Evolutionary conservation across 768 basidiomycete species (phyloP).

Genomic region (Leccinum olivaceopallidum): DNA sequence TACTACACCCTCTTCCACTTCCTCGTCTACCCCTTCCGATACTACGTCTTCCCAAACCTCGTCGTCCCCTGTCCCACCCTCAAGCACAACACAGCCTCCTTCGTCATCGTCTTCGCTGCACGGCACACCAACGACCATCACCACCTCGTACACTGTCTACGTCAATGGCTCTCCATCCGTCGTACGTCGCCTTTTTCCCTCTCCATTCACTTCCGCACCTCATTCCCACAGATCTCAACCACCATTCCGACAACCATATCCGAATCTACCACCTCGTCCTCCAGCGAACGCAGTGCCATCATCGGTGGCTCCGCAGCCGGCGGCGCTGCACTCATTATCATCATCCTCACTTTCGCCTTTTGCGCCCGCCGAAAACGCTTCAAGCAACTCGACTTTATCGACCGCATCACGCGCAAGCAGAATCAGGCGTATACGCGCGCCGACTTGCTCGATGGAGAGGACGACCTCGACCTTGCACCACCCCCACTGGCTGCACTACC

Average conservation of each 20-base stretch:
- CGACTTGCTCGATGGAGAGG: conserved; percentile 28
- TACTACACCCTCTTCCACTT: neutral
- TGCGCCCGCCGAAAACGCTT: conserved; percentile 38
- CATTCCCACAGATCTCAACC: conserved; percentile 14
- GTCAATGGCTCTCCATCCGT: conserved; percentile 13
- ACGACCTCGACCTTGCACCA: conserved; percentile 10
- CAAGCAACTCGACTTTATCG: conserved; percentile 32
- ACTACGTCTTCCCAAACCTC: neutral
- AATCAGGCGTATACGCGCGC: conserved; percentile 21
- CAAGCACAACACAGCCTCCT: neutral
- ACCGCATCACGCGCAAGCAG: conserved; percentile 28
- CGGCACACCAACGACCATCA: conserved; percentile 20
- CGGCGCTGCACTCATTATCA: conserved; percentile 37
- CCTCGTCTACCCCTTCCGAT: neutral
- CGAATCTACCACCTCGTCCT: neutral
- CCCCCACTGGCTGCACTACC: conserved; percentile 3
- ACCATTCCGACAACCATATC: conserved; percentile 24
- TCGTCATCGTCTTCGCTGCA: conserved; percentile 3
- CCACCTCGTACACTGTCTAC: conserved; percentile 20
- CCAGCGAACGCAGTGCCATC: conserved; percentile 36
- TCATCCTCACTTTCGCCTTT: conserved; percentile 39
- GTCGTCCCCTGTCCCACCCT: neutral
- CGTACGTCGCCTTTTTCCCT: conserved; percentile 14
- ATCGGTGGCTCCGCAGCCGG: conserved; percentile 45
- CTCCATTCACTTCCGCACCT: neutral